phyloP scores from a whole-genome alignment of 768 basidiomycete species.

The Suillus americanus region DNA sequence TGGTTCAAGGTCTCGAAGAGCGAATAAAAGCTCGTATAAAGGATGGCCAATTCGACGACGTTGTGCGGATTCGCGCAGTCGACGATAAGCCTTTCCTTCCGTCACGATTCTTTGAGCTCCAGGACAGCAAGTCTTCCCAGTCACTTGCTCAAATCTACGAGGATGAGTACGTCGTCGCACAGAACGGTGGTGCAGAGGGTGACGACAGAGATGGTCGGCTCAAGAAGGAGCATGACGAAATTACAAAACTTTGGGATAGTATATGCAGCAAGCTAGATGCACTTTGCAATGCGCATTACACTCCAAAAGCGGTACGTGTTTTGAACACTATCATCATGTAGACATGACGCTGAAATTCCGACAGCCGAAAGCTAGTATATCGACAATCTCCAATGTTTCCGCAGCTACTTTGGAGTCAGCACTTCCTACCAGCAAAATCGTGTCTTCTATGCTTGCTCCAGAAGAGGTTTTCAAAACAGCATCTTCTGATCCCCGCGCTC shows the following conservation, averaged over 20 bases:
- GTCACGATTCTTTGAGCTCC: constrained; percentile 83
- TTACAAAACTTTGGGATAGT: constrained; percentile 79
- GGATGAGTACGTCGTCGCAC: constrained; percentile 78
- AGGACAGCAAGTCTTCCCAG: constrained; percentile 84
- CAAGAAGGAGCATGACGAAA: constrained; percentile 84
- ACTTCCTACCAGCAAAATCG: constrained; percentile 77
- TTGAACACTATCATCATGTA: neutral
- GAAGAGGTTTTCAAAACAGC: constrained; percentile 82
- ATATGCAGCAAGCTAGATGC: constrained; percentile 91
- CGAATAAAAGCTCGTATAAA: constrained; percentile 87
- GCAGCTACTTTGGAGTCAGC: constrained; percentile 87
- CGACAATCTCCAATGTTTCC: constrained; percentile 78
- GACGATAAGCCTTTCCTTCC: constrained; percentile 91
- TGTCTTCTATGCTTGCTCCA: constrained; percentile 83
- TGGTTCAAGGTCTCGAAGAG: constrained; percentile 79
- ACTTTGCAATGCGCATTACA: constrained; percentile 91
- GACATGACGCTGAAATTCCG: neutral
- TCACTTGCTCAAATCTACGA: constrained; percentile 97
- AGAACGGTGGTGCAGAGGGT: constrained; percentile 48
- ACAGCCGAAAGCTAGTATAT: constrained; percentile 88
- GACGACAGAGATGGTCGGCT: constrained; percentile 90
- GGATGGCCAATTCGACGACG: constrained; percentile 87
- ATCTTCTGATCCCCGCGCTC: constrained; percentile 54
- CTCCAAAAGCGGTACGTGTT: constrained; percentile 81
- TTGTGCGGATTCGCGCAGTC: constrained; percentile 73